Percentiles rank a stretch among this genome's conserved stretches.
Conservation (phyloP, 1,284 basidiomycete species). For the Chalciporus sp. region DNA sequence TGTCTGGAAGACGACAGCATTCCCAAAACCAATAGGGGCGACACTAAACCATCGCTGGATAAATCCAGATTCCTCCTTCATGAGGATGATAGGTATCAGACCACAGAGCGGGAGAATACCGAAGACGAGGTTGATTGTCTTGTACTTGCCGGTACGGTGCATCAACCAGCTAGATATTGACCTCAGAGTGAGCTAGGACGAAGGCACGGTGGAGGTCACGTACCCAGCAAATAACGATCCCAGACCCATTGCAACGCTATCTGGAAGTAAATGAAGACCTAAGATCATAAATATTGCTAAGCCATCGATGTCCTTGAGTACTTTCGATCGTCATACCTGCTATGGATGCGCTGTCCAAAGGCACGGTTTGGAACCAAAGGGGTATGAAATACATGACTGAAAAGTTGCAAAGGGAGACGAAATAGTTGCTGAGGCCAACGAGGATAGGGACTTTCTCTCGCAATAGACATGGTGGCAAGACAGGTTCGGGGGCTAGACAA, state of each 20-base stretch:
- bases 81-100: slow-evolving; percentile 18
- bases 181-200: not conserved
- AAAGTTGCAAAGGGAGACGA: slow-evolving; percentile 75
- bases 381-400: slow-evolving; percentile 77
- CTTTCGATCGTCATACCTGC: slow-evolving; percentile 43
- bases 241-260: slow-evolving; percentile 22
- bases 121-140: slow-evolving; percentile 16
- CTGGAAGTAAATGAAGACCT: slow-evolving; percentile 23
- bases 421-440: slow-evolving; percentile 71
- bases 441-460: slow-evolving; percentile 56
- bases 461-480: slow-evolving; percentile 16
- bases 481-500: slow-evolving; percentile 14
- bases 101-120: slow-evolving; percentile 24
- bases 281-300: not conserved
- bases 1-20: slow-evolving; percentile 24
- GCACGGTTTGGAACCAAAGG: slow-evolving; percentile 84
- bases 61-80: slow-evolving; percentile 26
- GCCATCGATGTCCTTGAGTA: not conserved
- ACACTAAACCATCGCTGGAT: slow-evolving; percentile 23
- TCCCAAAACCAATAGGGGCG: slow-evolving; percentile 25
- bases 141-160: slow-evolving; percentile 26
- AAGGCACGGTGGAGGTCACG: not conserved
- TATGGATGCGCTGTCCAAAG: slow-evolving; percentile 64
- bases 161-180: slow-evolving; percentile 18
- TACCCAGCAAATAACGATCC: slow-evolving; percentile 24